Evolutionary conservation across 805 yeast species (phyloP).

Genomic region (Metschnikowia cubensis): DNA sequence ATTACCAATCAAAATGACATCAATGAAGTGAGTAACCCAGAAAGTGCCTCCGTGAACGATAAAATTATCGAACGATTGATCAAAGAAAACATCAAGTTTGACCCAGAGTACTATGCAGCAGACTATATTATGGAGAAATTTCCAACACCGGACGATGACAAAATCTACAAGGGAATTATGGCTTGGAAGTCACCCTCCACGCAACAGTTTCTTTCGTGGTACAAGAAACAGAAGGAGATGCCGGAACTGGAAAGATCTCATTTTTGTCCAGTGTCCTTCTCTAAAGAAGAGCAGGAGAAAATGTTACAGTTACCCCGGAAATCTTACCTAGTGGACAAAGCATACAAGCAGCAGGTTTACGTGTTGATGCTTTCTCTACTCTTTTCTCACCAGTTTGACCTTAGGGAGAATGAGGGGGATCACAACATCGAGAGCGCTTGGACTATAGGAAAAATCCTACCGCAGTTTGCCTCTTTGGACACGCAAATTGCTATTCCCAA

Average conservation of each 20-base stretch:
- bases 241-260: conserved; percentile 21
- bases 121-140: conserved; percentile 66
- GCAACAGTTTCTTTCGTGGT: conserved; percentile 45
- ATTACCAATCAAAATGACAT: conserved; percentile 83
- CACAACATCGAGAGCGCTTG: conserved; percentile 86
- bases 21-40: conserved; percentile 83
- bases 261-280: conserved; percentile 48
- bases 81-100: conserved; percentile 71
- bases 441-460: conserved; percentile 84
- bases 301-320: conserved; percentile 69
- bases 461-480: conserved; percentile 75
- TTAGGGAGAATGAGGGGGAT: conserved; percentile 66
- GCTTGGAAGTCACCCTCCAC: conserved; percentile 51
- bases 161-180: conserved; percentile 41
- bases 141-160: conserved; percentile 52
- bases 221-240: conserved; percentile 31
- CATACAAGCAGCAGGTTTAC: conserved; percentile 48
- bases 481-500: conserved; percentile 40
- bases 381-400: conserved; percentile 72
- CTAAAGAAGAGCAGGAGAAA: conserved; percentile 57
- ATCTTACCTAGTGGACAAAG: conserved; percentile 51
- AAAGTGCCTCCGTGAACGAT: conserved; percentile 52
- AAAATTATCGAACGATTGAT: conserved; percentile 63
- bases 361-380: conserved; percentile 61
- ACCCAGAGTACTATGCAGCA: conserved; percentile 83